Percentiles rank a stretch among this genome's conserved stretches.
These are phyloP conservation scores for Tagetes erecta DNA, from an alignment of 129 eudicot species.

Conservation along the genomic window DNA sequence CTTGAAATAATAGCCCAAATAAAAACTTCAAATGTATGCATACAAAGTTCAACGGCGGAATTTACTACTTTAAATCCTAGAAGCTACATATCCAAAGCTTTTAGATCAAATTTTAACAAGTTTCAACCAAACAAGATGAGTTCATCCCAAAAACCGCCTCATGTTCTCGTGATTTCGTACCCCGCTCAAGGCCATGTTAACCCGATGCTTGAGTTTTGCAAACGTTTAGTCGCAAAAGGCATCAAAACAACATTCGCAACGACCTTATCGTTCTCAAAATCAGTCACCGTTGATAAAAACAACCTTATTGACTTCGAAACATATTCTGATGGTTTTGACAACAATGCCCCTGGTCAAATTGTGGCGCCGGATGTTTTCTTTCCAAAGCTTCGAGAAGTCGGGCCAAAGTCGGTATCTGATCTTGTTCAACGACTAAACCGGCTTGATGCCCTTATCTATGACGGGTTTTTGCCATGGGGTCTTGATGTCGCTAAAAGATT, in stretches of 20 bases:
- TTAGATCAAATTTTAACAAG: background rate
- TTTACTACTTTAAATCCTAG: slow-evolving; percentile 1
- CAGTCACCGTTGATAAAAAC: slow-evolving; percentile 15
- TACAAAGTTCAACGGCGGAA: slow-evolving; percentile 17
- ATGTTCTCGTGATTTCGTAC: slow-evolving; percentile 33
- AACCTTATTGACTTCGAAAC: slow-evolving; percentile 40
- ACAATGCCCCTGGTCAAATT: slow-evolving; percentile 24
- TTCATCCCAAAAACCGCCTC: slow-evolving; percentile 24
- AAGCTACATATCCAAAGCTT: slow-evolving; percentile 9
- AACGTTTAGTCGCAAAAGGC: slow-evolving; percentile 37
- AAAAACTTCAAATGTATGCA: background rate
- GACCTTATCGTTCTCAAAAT: slow-evolving; percentile 31
- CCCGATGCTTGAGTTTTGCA: slow-evolving; percentile 44
- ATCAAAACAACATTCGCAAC: slow-evolving; percentile 48
- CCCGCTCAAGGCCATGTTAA: slow-evolving; percentile 44
- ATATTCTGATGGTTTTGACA: slow-evolving; percentile 63
- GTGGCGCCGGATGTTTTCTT: slow-evolving; percentile 30
- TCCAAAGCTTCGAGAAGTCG: slow-evolving; percentile 28
- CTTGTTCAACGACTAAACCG: slow-evolving; percentile 37
- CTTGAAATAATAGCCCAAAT: slow-evolving; percentile 2
- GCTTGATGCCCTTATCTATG: slow-evolving; percentile 34
- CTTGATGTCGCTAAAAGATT: slow-evolving; percentile 49
- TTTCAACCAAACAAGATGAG: slow-evolving; percentile 14
- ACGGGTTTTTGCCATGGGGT: slow-evolving; percentile 57
- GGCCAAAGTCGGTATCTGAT: slow-evolving; percentile 37